Conservation (phyloP, 2,329 filamentous ascomycete genomes). For the Exutisphaerella laricina region DNA sequence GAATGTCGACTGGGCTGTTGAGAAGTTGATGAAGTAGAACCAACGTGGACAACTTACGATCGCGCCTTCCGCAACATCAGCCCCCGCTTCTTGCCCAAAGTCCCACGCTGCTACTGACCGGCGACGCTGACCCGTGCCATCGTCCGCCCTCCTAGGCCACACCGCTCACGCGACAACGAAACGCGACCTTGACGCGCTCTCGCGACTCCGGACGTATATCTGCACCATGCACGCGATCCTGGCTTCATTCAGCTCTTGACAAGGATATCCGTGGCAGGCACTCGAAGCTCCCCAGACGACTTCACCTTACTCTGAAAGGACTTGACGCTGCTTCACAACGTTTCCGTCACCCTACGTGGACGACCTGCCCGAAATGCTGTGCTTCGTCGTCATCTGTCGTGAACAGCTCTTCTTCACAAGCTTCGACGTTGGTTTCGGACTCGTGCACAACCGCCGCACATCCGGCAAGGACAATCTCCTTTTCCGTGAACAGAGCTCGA, state of each 20-base stretch:
- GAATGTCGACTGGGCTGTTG: constrained; percentile 59
- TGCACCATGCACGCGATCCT: background rate
- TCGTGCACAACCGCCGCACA: background rate
- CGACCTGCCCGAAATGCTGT: background rate
- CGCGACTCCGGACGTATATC: too few relatives aligned
- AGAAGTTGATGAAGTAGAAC: constrained; percentile 50
- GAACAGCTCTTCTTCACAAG: background rate
- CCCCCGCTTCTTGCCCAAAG: too few relatives aligned
- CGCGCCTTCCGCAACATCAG: too few relatives aligned
- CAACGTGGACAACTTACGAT: too few relatives aligned
- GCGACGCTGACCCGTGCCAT: too few relatives aligned
- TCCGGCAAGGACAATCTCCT: background rate
- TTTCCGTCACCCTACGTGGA: background rate
- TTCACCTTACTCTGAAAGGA: background rate
- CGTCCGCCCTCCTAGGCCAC: too few relatives aligned
- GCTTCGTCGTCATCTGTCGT: background rate
- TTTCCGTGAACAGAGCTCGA: background rate
- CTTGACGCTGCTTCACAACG: background rate
- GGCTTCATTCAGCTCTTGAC: background rate
- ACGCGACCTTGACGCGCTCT: too few relatives aligned
- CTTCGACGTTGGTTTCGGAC: background rate
- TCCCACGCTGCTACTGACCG: too few relatives aligned
- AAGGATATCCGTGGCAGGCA: too few relatives aligned
- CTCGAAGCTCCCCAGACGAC: background rate
- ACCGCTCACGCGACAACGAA: too few relatives aligned